A percentile compares a stretch with the other conserved stretches of the same genome.
These are phyloP conservation scores for Trypanosoma rangeli DNA, from an alignment of 208 protist species.

Conservation along the genomic window DNA sequence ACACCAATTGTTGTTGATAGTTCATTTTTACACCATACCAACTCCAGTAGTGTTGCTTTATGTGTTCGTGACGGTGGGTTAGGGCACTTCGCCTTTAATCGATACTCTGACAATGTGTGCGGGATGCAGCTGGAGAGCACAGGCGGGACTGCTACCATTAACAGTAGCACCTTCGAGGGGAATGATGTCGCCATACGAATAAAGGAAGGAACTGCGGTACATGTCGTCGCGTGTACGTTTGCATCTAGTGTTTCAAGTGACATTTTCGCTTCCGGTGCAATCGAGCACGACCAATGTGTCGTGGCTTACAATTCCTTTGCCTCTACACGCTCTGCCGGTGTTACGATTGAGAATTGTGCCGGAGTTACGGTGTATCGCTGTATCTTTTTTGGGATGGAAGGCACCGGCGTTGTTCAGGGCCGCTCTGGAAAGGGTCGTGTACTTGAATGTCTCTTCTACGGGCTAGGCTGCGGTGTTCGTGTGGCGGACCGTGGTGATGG, in stretches of 20 bases:
- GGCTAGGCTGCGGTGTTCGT: slow-evolving; percentile 22
- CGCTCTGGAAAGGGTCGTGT: neutral
- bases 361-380: slow-evolving; percentile 27
- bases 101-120: slow-evolving; percentile 30
- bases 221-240: slow-evolving; percentile 38
- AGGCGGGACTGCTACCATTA: slow-evolving; percentile 17
- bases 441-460: slow-evolving; percentile 35
- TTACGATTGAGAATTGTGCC: slow-evolving; percentile 9
- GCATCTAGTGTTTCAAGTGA: slow-evolving; percentile 17
- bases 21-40: slow-evolving; percentile 24
- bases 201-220: slow-evolving; percentile 9
- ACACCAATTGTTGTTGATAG: slow-evolving; percentile 33
- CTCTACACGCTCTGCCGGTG: slow-evolving; percentile 17
- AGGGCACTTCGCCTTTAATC: slow-evolving; percentile 36
- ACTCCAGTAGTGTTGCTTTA: slow-evolving; percentile 17
- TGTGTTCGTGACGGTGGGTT: slow-evolving; percentile 24
- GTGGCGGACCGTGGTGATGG: slow-evolving; percentile 9
- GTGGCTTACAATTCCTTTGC: slow-evolving; percentile 44
- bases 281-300: slow-evolving; percentile 14
- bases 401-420: slow-evolving; percentile 22
- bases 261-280: slow-evolving; percentile 22
- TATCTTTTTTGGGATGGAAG: slow-evolving; percentile 27
- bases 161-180: slow-evolving; percentile 33
- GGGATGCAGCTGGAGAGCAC: slow-evolving; percentile 27
- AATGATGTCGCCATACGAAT: slow-evolving; percentile 29